phyloP scores from a whole-genome alignment of 768 basidiomycete species.

The Russula vinacea region DNA sequence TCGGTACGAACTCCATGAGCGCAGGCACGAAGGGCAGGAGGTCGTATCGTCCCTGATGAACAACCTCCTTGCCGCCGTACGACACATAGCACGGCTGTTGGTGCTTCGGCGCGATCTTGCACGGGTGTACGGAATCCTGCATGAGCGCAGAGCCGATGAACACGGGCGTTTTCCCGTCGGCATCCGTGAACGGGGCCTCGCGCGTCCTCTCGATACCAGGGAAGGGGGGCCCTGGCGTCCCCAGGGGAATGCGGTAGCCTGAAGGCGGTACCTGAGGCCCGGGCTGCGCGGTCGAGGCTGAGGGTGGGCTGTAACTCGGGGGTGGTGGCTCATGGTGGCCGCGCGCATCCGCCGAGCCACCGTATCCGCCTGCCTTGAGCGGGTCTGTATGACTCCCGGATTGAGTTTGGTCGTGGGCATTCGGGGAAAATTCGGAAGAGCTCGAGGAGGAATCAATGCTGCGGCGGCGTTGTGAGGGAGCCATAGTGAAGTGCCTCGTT shows the following conservation, averaged over 20 bases:
- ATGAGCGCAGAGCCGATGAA: slow-evolving; percentile 75
- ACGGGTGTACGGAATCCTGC: slow-evolving; percentile 66
- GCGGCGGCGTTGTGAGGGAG: slow-evolving; percentile 23
- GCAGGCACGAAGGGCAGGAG: slow-evolving; percentile 63
- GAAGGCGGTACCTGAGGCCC: slow-evolving; percentile 48
- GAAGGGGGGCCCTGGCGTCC: slow-evolving; percentile 42
- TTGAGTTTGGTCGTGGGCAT: background rate
- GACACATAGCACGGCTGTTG: slow-evolving; percentile 50
- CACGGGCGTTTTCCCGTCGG: slow-evolving; percentile 54
- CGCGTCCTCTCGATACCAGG: slow-evolving; percentile 45
- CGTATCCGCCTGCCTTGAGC: background rate
- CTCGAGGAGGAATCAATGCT: slow-evolving; percentile 27
- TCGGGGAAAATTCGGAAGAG: background rate
- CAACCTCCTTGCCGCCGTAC: slow-evolving; percentile 58
- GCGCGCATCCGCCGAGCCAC: background rate
- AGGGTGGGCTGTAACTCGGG: slow-evolving; percentile 22
- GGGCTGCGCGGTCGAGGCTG: slow-evolving; percentile 6
- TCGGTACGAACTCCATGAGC: slow-evolving; percentile 73
- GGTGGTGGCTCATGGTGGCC: slow-evolving; percentile 14
- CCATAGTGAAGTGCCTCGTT: slow-evolving; percentile 21
- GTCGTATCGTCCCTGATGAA: slow-evolving; percentile 67
- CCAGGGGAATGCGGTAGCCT: slow-evolving; percentile 62
- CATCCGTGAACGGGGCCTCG: slow-evolving; percentile 53
- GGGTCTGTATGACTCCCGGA: background rate
- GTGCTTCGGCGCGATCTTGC: slow-evolving; percentile 66